Evolutionary conservation across 23 red algal species (phyloP), one percentile per base, ranked within the genome.

Genomic region (Cyanidiococcus yangmingshanensis): DNA sequence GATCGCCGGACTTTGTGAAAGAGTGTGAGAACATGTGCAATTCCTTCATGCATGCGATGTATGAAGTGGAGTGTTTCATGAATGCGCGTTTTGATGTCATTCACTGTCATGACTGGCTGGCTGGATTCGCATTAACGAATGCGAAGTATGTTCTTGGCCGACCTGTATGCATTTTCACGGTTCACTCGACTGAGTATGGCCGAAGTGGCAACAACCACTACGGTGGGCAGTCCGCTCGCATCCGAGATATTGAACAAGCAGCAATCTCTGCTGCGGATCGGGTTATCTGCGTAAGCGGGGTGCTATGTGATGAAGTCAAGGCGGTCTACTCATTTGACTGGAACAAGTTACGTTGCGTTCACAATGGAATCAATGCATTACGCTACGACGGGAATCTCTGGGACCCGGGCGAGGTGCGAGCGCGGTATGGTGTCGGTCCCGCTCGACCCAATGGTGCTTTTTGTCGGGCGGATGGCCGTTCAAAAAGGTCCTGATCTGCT

Each of bases 271-370:
- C 76, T 16, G 90, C 85, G 0, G 90, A 95, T 77, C 77, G 78
- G 37, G 85, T 89, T 15, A 86, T 95, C 77, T 80, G 90, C 25
- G 90, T 95, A 24, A 85, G 80, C 33, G 90, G 90, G 1, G 90
- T 95, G 34, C 68, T 95, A 63, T 95, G 90, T 75, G 90, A 95
- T 67, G 90, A 95, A 71, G 82, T 95, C 85, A 95, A 95, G 57
- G 82, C 50, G 2, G 85, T 89, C 41, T 95, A 89, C 63, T n/a
- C 39, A n/a, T 89, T 95, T 75, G 86, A 95, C 78, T 95, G 90
- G 90, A 81, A 82, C 27, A 95, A 95, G 51, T 85, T 95, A 7
- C 80, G 90, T 77, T 89, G 90, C 78, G 90, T 95, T 1, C 88
- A 95, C 82, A 95, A 95, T 50, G 90, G 90, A 16, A 95, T 95